Percentiles rank a stretch among this genome's conserved stretches.
phyloP scores from a whole-genome alignment of 2,329 filamentous ascomycete species.

The Aspergillus luchuensis region DNA sequence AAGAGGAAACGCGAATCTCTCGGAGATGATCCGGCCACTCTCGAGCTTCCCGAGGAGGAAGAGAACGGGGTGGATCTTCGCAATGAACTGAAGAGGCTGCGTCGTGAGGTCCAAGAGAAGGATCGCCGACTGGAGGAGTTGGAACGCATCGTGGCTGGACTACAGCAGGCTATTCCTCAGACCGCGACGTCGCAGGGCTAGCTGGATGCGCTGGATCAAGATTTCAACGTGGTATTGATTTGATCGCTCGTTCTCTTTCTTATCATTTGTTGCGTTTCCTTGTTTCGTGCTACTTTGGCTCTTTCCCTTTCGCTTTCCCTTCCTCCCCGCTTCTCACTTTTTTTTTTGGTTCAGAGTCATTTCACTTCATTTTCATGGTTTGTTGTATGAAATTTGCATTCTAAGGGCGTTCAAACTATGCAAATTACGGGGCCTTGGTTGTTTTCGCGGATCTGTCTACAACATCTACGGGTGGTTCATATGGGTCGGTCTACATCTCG shows the following conservation, averaged over 20 bases:
- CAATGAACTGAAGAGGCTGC: slow-evolving; percentile 67
- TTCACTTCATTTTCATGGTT: slow-evolving; percentile 13
- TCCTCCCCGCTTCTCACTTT: slow-evolving; percentile 18
- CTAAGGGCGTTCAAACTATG: slow-evolving; percentile 33
- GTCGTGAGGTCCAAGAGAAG: slow-evolving; percentile 64
- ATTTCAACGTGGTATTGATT: not conserved
- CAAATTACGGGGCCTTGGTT: slow-evolving; percentile 23
- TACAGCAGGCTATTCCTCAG: slow-evolving; percentile 42
- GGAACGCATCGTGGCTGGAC: slow-evolving; percentile 40
- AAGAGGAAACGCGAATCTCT: slow-evolving; percentile 42
- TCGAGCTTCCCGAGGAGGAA: slow-evolving; percentile 36
- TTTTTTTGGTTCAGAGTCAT: slow-evolving; percentile 13
- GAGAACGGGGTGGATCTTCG: slow-evolving; percentile 53
- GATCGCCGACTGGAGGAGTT: slow-evolving; percentile 47
- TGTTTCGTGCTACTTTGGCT: slow-evolving; percentile 4
- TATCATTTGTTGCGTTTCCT: not conserved
- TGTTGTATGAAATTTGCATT: slow-evolving; percentile 32
- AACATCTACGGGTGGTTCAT: slow-evolving; percentile 25
- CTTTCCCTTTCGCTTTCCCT: not conserved
- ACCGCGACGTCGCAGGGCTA: slow-evolving; percentile 23
- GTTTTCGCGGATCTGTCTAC: slow-evolving; percentile 4
- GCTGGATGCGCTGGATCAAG: not conserved
- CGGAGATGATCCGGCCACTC: slow-evolving; percentile 26
- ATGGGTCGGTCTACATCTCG: slow-evolving; percentile 28
- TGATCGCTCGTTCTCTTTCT: not conserved